These are phyloP conservation scores for Claviceps sp. DNA, from an alignment of 2,329 filamentous ascomycete species.

Conservation along the genomic window DNA sequence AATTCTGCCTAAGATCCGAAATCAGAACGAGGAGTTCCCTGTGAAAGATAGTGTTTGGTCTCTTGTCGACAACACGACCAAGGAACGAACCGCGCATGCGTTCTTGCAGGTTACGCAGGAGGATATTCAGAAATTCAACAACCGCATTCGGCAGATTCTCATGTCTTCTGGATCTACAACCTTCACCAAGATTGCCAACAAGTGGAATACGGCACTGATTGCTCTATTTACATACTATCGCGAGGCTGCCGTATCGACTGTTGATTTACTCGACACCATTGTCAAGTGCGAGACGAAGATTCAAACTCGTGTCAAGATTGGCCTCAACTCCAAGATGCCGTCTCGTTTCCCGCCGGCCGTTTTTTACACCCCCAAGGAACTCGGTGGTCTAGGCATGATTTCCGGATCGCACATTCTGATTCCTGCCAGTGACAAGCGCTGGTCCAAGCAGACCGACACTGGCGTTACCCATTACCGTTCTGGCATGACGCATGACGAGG, in stretches of 20 bases:
- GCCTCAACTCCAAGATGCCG: slow-evolving; percentile 98
- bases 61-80: slow-evolving; percentile 87
- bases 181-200: slow-evolving; percentile 99
- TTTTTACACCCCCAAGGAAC: slow-evolving; percentile 96
- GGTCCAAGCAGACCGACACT: slow-evolving; percentile 95
- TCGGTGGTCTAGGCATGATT: slow-evolving; percentile 96
- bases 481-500: slow-evolving; percentile 96
- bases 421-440: slow-evolving; percentile 92
- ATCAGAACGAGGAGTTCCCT: slow-evolving; percentile 90
- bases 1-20: slow-evolving; percentile 88
- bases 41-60: slow-evolving; percentile 99
- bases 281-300: slow-evolving; percentile 99
- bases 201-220: slow-evolving; percentile 97
- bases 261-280: slow-evolving; percentile 88
- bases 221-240: slow-evolving; percentile 97
- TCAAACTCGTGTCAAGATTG: slow-evolving; percentile 96
- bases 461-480: slow-evolving; percentile 94
- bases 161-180: slow-evolving; percentile 99
- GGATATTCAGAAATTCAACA: slow-evolving; percentile 98
- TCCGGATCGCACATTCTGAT: slow-evolving; percentile 97
- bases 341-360: slow-evolving; percentile 96
- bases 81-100: slow-evolving; percentile 92
- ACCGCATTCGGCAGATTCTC: slow-evolving; percentile 92
- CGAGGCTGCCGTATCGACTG: slow-evolving; percentile 91
- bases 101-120: slow-evolving; percentile 97